Evolutionary conservation across 139 green algal genomes (phyloP), one percentile per base, ranked within the genome.

Genomic region (Picochlorum sp.): DNA sequence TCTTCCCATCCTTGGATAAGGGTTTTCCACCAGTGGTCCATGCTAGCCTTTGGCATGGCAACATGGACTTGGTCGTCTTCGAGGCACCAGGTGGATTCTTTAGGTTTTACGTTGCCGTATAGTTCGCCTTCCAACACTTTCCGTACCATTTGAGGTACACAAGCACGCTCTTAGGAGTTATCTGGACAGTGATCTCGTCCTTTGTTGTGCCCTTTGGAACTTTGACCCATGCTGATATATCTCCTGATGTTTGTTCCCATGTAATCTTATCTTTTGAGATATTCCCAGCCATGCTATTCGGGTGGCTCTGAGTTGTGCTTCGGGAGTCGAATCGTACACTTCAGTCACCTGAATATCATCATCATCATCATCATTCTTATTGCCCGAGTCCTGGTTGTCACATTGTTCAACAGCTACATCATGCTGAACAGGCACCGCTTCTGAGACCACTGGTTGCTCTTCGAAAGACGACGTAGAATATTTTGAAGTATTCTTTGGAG

Each of bases 1-100:
- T 91, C 71, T 54, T 77, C 62, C 1, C 83, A 73, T 2, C 85
- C 85, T 52, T 86, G 68, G 67, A 90, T 80, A 60, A 92, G 61
- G 2, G 55, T 61, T 21, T 75, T 62, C 85, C 85, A 92, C 61
- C 72, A 91, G 47, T 69, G 66, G 2, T 49, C 70, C 2, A n/a
- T 50, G 13, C 82, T 68, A 1, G 65, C 81, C 70, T 92, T 92
- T n/a, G 74, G 71, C 64, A 92, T 63, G 57, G 86, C 44, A 2
- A 88, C 4, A 38, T 80, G 64, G 34, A 80, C 68, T 57, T 85
- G 67, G 3, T 50, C 20, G 18, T 55, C 77, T 37, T 86, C 82
- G n/a, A 90, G 41, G 26, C 69, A 69, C 84, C 84, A 91, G 15
- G 69, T 23, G 10, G 67, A 59, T 38, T 91, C 84, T 1, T 2